Base-by-base conservation (phyloP, 257 asterid species). In the Cruciata laevipes region DNA sequence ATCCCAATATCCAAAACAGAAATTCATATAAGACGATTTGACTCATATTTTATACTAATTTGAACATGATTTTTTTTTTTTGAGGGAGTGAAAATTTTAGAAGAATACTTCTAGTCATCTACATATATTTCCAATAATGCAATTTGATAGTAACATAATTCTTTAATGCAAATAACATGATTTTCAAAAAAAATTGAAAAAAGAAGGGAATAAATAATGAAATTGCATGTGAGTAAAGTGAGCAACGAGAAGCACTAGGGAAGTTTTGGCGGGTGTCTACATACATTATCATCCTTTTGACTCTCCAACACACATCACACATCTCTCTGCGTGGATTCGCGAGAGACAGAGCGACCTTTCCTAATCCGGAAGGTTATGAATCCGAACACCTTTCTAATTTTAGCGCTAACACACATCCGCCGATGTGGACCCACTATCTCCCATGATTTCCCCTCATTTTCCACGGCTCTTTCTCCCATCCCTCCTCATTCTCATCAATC, bases 361-460 rank as follows among this genome's bases (percentile, higher is more conserved):
- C 79, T 23, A 74, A 78, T 62, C 10, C 44, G 82, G 89, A 71
- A 86, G 58, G 78, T 74, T 74, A 16, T 40, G 66, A 5, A 31
- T 9, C 62, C 31, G 27, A 69, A 47, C 40, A 33, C 73, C 51
- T 64, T 63, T 64, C 68, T 64, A 42, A 16, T 73, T 13, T 47
- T 75, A 71, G 73, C 71, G 30, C 59, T 73, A 53, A 68, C 7
- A 33, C 61, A 12, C 49, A 47, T 47, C 63, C 56, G 25, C 37
- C 38, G 77, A 77, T 74, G 87, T 77, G 84, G 85, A 74, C 80
- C 40, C 71, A 68, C 87, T 76, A 65, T 61, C 68, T 73, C 71
- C 87, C 88, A 77, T 76, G 67, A 80, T 58, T 58, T 58, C n/a
- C 33, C 24, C 3, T 57, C 32, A 35, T 20, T 23, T 57, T 13